Evolutionary conservation across 1,284 basidiomycete species (phyloP).

Genomic region (Serendipita sp.): DNA sequence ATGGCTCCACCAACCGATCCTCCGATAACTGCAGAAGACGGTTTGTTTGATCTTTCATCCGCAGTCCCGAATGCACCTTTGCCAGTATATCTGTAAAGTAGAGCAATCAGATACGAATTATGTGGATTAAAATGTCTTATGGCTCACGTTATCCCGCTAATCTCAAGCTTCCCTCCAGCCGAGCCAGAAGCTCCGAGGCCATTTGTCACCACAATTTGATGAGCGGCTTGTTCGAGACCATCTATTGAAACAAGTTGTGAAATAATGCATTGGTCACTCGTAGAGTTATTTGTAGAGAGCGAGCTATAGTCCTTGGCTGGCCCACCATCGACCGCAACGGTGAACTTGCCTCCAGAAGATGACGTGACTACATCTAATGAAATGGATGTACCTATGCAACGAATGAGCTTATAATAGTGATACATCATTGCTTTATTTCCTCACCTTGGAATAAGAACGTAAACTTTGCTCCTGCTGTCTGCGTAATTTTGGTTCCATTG

Average conservation of each 20-base stretch:
- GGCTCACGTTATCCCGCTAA: neutral
- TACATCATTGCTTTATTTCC: neutral
- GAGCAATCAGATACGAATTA: neutral
- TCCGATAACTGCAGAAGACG: neutral
- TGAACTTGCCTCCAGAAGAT: neutral
- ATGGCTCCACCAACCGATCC: neutral
- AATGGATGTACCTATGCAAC: neutral
- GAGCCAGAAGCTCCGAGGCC: neutral
- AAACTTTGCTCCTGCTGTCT: neutral
- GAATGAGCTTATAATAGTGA: neutral
- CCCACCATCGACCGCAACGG: neutral
- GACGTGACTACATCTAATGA: neutral
- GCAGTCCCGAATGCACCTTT: neutral
- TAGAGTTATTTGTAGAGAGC: neutral
- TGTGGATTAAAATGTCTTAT: neutral
- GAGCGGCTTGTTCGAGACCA: neutral
- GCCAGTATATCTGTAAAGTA: neutral
- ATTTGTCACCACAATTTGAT: neutral
- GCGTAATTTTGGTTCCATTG: neutral
- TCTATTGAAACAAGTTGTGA: neutral
- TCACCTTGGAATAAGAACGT: neutral
- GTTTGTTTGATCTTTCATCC: neutral
- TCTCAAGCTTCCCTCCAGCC: neutral
- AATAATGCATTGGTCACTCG: neutral
- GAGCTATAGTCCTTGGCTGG: neutral